These are phyloP conservation scores for Jackrogersella minutella DNA, from an alignment of 495 filamentous ascomycete genomes.

Conservation along the genomic window DNA sequence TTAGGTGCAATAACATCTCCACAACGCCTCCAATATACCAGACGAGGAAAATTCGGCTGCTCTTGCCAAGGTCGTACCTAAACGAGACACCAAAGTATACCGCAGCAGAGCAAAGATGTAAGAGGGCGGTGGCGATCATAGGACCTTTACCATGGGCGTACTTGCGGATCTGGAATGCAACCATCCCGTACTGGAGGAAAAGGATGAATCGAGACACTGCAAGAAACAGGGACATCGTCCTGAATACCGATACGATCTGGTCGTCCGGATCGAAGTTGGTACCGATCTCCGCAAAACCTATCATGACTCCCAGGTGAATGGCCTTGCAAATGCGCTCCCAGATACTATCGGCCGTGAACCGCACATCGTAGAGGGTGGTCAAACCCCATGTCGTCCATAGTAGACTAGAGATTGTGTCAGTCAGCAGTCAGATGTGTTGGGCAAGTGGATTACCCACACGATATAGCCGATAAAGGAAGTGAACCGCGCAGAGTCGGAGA, in stretches of 20 bases:
- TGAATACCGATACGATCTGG: slow-evolving; percentile 57
- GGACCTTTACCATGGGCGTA: slow-evolving; percentile 48
- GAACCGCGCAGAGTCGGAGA: slow-evolving; percentile 49
- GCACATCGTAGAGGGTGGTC: slow-evolving; percentile 72
- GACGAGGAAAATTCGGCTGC: slow-evolving; percentile 55
- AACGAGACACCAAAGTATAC: slow-evolving; percentile 61
- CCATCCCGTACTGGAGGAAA: slow-evolving; percentile 64
- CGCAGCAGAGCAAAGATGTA: slow-evolving; percentile 51
- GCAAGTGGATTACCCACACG: slow-evolving; percentile 48
- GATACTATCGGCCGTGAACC: slow-evolving; percentile 72
- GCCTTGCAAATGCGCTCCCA: slow-evolving; percentile 71
- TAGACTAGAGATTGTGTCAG: slow-evolving; percentile 56
- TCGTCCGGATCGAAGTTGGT: slow-evolving; percentile 59
- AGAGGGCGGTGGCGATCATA: slow-evolving; percentile 52
- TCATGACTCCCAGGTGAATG: slow-evolving; percentile 68
- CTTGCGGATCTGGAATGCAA: slow-evolving; percentile 55
- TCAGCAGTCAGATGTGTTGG: slow-evolving; percentile 41
- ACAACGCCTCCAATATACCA: slow-evolving; percentile 67
- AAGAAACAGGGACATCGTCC: slow-evolving; percentile 62
- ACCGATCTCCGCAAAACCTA: slow-evolving; percentile 69
- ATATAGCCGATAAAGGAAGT: slow-evolving; percentile 68
- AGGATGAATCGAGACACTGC: slow-evolving; percentile 65
- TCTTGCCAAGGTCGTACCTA: slow-evolving; percentile 36
- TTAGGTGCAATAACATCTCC: slow-evolving; percentile 63
- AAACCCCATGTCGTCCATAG: slow-evolving; percentile 80